A percentile compares a stretch with the other conserved stretches of the same genome.
phyloP scores from a whole-genome alignment of 257 asterid species.

The Rehmannia glutinosa region DNA sequence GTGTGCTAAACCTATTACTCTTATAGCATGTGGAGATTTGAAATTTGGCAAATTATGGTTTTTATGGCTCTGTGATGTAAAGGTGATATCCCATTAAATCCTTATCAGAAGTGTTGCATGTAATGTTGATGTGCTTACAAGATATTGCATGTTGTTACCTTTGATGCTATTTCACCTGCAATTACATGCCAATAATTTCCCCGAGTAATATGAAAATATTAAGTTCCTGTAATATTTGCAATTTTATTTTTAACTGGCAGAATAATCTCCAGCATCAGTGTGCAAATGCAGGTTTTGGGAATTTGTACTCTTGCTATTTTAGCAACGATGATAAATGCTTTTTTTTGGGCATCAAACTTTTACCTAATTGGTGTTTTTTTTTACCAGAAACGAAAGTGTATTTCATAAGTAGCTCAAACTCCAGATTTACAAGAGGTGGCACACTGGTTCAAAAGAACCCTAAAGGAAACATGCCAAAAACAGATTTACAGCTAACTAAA shows the following conservation, averaged over 20 bases:
- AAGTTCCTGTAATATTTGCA: background rate
- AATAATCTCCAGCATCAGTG: background rate
- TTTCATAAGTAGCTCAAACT: too few relatives aligned
- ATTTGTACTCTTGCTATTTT: too few relatives aligned
- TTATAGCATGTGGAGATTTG: background rate
- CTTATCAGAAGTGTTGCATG: background rate
- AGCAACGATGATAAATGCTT: too few relatives aligned
- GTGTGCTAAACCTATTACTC: background rate
- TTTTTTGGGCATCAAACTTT: too few relatives aligned
- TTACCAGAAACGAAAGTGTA: too few relatives aligned
- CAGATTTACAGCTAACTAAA: too few relatives aligned
- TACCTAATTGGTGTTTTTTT: too few relatives aligned
- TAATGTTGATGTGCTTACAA: background rate
- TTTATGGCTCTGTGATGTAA: constrained; percentile 7
- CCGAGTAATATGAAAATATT: background rate
- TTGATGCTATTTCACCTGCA: background rate
- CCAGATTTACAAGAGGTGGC: too few relatives aligned
- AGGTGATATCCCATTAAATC: background rate
- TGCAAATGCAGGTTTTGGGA: too few relatives aligned
- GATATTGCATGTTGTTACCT: background rate
- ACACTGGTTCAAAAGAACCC: too few relatives aligned
- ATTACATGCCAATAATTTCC: background rate
- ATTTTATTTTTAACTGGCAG: background rate
- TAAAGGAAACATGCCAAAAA: too few relatives aligned
- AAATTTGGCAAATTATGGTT: background rate